These are phyloP conservation scores for Bromus sterilis DNA, from an alignment of 176 grass and related monocot species.

Conservation along the genomic window DNA sequence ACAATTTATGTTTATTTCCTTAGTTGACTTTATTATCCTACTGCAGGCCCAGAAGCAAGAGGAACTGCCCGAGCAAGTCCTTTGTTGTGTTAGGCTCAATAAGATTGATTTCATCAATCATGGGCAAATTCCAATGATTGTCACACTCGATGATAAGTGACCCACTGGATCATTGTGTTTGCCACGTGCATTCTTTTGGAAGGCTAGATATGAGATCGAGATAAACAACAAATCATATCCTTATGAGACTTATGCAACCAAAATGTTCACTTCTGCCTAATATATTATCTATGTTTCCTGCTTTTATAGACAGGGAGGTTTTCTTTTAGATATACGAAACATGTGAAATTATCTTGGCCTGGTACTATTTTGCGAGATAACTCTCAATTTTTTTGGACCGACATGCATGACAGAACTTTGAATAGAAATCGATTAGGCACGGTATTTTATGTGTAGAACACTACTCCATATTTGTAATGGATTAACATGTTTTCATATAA, in stretches of 20 bases:
- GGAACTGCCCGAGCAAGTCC: slow-evolving; percentile 91
- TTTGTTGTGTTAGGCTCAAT: slow-evolving; percentile 82
- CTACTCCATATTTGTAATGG: too few relatives aligned
- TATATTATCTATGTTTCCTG: neutral
- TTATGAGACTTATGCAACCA: neutral
- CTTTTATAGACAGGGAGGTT: neutral
- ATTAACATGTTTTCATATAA: too few relatives aligned
- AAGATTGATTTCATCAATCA: slow-evolving; percentile 84
- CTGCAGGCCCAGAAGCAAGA: slow-evolving; percentile 86
- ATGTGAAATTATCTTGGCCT: neutral
- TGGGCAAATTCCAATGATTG: slow-evolving; percentile 77
- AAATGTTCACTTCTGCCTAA: slow-evolving; percentile 16
- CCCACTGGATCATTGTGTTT: neutral
- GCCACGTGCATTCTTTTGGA: neutral
- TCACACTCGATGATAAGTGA: slow-evolving; percentile 56
- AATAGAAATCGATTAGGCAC: too few relatives aligned
- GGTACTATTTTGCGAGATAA: neutral
- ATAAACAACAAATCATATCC: neutral
- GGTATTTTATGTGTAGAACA: too few relatives aligned
- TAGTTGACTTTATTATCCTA: neutral
- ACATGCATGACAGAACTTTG: too few relatives aligned
- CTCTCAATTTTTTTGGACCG: too few relatives aligned
- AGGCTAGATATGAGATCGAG: slow-evolving; percentile 20
- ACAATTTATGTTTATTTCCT: neutral
- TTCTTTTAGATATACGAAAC: neutral